phyloP scores from a whole-genome alignment of 1,284 basidiomycete genomes.

The Lignosus rhinocerotis region DNA sequence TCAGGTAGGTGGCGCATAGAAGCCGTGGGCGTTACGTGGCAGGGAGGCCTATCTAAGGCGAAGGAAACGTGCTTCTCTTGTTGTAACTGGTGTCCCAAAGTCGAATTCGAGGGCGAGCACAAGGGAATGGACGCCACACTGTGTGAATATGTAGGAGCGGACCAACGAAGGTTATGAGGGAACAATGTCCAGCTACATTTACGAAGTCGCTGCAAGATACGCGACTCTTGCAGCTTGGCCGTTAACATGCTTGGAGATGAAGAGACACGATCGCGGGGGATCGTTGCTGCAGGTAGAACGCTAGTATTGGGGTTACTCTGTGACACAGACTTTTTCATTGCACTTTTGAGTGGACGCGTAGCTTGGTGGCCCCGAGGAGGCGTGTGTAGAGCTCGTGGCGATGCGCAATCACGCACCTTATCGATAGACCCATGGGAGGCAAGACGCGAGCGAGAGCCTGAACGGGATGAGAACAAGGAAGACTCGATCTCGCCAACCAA shows the following conservation, averaged over 20 bases:
- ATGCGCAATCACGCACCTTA: not conserved
- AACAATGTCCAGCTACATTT: not conserved
- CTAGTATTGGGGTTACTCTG: not conserved
- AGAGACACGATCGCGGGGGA: not conserved
- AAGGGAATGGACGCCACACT: not conserved
- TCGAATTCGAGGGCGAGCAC: not conserved
- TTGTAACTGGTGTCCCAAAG: not conserved
- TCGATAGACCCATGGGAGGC: conserved; percentile 1
- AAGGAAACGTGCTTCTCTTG: conserved; percentile 16
- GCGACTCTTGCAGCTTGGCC: not conserved
- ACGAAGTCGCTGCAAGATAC: not conserved
- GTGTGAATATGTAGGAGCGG: not conserved
- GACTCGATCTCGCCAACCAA: conserved; percentile 14
- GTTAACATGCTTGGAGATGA: not conserved
- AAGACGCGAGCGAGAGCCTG: conserved; percentile 3
- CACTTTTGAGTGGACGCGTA: conserved; percentile 16
- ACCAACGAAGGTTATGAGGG: conserved; percentile 2
- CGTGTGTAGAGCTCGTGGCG: not conserved
- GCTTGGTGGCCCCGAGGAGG: not conserved
- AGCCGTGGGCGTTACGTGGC: not conserved
- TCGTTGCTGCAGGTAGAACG: not conserved
- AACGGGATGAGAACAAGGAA: not conserved
- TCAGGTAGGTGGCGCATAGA: conserved; percentile 1
- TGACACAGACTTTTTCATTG: conserved; percentile 13
- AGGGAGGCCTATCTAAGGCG: not conserved